A percentile compares a stretch with the other conserved stretches of the same genome.
Evolutionary conservation across 805 yeast genomes (phyloP).

Genomic region (Metschnikowia reukaufii): DNA sequence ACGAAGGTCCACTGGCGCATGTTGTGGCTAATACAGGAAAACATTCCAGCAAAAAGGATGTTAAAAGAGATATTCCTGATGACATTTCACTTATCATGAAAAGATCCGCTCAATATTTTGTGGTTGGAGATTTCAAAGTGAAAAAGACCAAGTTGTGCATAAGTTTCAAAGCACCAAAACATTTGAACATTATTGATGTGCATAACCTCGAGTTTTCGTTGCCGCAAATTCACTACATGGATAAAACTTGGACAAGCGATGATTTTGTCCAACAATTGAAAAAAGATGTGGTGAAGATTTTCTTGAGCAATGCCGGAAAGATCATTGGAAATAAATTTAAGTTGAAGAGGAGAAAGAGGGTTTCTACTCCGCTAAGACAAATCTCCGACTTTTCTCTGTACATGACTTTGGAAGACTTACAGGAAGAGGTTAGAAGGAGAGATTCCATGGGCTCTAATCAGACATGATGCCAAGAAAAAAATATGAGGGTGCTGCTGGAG

Average conservation of each 20-base stretch:
- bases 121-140: slow-evolving; percentile 39
- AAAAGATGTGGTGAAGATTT: slow-evolving; percentile 58
- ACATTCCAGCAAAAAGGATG: neutral
- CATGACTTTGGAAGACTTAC: slow-evolving; percentile 41
- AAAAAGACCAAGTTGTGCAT: slow-evolving; percentile 48
- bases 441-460: neutral
- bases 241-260: slow-evolving; percentile 68
- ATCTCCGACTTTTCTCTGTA: slow-evolving; percentile 38
- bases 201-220: slow-evolving; percentile 66
- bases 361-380: slow-evolving; percentile 38
- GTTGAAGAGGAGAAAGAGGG: slow-evolving; percentile 30
- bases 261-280: slow-evolving; percentile 66
- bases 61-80: slow-evolving; percentile 18
- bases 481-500: neutral
- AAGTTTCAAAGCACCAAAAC: slow-evolving; percentile 76
- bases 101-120: slow-evolving; percentile 43
- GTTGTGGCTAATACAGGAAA: neutral
- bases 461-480: neutral
- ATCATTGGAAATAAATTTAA: slow-evolving; percentile 74
- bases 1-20: neutral
- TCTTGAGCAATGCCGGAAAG: slow-evolving; percentile 69
- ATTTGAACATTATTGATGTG: slow-evolving; percentile 69
- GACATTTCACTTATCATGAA: slow-evolving; percentile 42
- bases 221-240: slow-evolving; percentile 51
- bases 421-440: slow-evolving; percentile 25